Evolutionary conservation across 352 stramenopile species (phyloP).

Genomic region (Blastocystis sp.): DNA sequence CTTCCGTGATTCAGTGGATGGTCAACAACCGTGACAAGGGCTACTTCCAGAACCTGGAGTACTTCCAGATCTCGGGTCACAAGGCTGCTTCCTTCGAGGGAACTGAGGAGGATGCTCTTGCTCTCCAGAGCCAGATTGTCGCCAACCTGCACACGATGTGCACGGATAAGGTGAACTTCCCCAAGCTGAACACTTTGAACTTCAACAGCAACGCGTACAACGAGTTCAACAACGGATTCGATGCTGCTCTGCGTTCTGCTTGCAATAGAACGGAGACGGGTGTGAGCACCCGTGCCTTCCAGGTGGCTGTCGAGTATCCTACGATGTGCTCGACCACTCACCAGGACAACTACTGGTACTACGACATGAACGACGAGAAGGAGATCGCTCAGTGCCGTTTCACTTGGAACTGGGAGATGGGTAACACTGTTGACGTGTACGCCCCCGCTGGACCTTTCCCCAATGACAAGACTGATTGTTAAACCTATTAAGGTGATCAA

Average conservation of each 20-base stretch:
- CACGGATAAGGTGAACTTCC: background rate
- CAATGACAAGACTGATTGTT: background rate
- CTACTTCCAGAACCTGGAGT: background rate
- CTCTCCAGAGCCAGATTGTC: background rate
- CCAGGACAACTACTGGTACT: background rate
- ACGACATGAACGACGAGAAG: slow-evolving; percentile 14
- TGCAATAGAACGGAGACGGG: background rate
- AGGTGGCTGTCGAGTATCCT: background rate
- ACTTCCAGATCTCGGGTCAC: background rate
- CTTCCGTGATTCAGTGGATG: background rate
- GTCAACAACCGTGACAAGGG: background rate
- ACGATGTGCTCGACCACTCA: background rate
- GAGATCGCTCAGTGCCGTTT: slow-evolving; percentile 4
- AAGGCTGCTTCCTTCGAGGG: background rate
- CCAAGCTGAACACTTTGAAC: background rate
- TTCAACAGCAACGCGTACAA: slow-evolving; percentile 27
- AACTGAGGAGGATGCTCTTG: background rate
- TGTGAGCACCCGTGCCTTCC: background rate
- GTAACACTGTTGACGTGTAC: background rate
- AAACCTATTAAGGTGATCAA: background rate
- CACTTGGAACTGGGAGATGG: slow-evolving; percentile 32
- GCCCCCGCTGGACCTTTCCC: background rate
- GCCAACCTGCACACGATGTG: background rate
- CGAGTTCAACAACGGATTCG: background rate
- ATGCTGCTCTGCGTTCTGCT: background rate